Conservation (phyloP, 164 flowering plant genomes). For the Piper longum region DNA sequence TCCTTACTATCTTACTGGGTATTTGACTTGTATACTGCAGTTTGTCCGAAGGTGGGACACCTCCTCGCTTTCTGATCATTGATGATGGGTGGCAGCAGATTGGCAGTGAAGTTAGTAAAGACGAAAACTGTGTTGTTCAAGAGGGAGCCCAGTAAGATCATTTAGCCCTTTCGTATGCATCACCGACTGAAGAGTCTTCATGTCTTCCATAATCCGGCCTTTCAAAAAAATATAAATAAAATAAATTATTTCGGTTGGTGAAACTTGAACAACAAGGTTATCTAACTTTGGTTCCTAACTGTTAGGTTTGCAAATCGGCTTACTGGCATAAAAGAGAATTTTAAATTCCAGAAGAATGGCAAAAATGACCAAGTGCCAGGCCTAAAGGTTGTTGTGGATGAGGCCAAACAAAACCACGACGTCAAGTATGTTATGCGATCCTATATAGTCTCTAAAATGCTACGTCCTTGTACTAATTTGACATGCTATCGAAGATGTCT, state of each 20-base stretch:
- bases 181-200: not conserved
- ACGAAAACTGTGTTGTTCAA: conserved; percentile 41
- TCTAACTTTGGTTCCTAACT: not conserved
- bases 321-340: conserved; percentile 79
- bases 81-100: conserved; percentile 99
- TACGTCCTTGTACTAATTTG: no score
- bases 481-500: no score
- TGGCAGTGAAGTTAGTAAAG: conserved; percentile 37
- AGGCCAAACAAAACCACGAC: conserved; percentile 49
- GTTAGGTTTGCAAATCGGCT: conserved; percentile 84
- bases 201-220: not conserved
- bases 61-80: conserved; percentile 76
- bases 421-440: conserved; percentile 50
- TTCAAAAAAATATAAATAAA: no score
- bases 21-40: conserved; percentile 19
- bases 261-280: no score
- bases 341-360: conserved; percentile 68
- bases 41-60: conserved; percentile 66
- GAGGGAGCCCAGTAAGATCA: conserved; percentile 89
- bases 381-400: conserved; percentile 61
- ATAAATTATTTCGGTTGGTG: no score
- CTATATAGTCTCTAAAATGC: no score
- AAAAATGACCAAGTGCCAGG: conserved; percentile 50
- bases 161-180: not conserved
- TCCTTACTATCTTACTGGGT: no score